phyloP scores from a whole-genome alignment of 306 rosid species.

The Elaeagnus macrophylla region DNA sequence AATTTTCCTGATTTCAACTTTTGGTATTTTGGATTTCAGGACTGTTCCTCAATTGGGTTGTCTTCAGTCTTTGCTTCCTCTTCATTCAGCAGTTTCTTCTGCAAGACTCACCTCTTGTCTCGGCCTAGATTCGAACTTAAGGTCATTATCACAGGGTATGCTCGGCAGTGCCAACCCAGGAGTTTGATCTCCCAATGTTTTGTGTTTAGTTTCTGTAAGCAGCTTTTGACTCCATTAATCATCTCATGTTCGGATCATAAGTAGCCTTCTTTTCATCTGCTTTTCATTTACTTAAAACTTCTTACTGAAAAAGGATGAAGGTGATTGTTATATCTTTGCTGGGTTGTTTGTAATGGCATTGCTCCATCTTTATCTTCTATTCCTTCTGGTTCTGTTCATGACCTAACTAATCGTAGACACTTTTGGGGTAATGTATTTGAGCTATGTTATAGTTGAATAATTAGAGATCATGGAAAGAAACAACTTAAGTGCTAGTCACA shows the following conservation, averaged over 20 bases:
- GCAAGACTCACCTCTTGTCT: slow-evolving; percentile 92
- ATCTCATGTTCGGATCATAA: background rate
- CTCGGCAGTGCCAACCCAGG: slow-evolving; percentile 97
- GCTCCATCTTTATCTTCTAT: no score
- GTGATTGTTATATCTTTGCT: no score
- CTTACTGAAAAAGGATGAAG: background rate
- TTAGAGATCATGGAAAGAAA: no score
- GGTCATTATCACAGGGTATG: slow-evolving; percentile 97
- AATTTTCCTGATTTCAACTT: slow-evolving; percentile 1
- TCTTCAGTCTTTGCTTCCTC: slow-evolving; percentile 71
- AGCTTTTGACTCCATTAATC: slow-evolving; percentile 21
- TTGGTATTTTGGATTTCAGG: slow-evolving; percentile 27
- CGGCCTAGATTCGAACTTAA: slow-evolving; percentile 67
- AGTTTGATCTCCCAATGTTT: slow-evolving; percentile 71
- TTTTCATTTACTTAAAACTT: background rate
- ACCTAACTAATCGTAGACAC: no score
- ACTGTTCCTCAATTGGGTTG: slow-evolving; percentile 46
- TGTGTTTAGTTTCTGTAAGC: slow-evolving; percentile 59
- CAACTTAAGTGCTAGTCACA: no score
- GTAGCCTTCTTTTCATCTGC: background rate
- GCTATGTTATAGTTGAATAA: no score
- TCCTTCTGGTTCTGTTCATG: no score
- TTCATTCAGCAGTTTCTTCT: slow-evolving; percentile 75
- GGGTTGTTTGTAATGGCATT: no score
- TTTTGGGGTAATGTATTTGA: no score